These are phyloP conservation scores for Trypanosoma vivax DNA, from an alignment of 208 protist genomes.

Conservation along the genomic window DNA sequence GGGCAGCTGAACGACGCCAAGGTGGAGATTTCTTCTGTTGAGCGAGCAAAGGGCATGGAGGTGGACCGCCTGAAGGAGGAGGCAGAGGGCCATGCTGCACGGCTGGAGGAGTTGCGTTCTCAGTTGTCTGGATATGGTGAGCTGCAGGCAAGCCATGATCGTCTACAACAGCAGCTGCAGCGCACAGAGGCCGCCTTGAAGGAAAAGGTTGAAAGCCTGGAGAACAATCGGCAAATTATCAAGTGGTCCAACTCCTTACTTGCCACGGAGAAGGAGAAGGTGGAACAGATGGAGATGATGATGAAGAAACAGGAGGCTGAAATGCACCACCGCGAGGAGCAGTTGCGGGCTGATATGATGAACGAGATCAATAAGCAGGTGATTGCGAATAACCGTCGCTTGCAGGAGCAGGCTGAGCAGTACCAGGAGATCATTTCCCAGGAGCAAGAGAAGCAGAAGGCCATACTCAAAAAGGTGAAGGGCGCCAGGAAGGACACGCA, in stretches of 20 bases:
- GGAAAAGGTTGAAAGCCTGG: conserved; percentile 67
- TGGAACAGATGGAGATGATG: conserved; percentile 64
- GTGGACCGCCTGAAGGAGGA: conserved; percentile 65
- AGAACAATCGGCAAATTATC: conserved; percentile 83
- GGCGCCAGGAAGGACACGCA: conserved; percentile 61
- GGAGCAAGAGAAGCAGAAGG: conserved; percentile 74
- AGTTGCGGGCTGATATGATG: conserved; percentile 52
- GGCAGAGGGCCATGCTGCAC: conserved; percentile 38
- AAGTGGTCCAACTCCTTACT: conserved; percentile 84
- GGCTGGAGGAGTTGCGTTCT: conserved; percentile 60
- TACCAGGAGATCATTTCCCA: conserved; percentile 74
- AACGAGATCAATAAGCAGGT: conserved; percentile 79
- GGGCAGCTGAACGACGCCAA: conserved; percentile 42
- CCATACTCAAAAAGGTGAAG: conserved; percentile 85
- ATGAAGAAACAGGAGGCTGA: conserved; percentile 75
- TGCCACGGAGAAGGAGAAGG: conserved; percentile 82
- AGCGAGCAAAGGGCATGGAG: conserved; percentile 73
- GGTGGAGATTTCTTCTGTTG: conserved; percentile 47
- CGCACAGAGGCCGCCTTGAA: conserved; percentile 64
- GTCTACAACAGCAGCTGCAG: conserved; percentile 73
- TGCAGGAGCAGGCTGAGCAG: conserved; percentile 72
- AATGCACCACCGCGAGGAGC: conserved; percentile 67
- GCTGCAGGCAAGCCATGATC: conserved; percentile 70
- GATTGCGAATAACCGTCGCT: conserved; percentile 71
- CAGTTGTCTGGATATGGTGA: conserved; percentile 65